These are phyloP conservation scores for Coemansia sp. DNA, from an alignment of 192 early-diverging fungal species.

Conservation along the genomic window DNA sequence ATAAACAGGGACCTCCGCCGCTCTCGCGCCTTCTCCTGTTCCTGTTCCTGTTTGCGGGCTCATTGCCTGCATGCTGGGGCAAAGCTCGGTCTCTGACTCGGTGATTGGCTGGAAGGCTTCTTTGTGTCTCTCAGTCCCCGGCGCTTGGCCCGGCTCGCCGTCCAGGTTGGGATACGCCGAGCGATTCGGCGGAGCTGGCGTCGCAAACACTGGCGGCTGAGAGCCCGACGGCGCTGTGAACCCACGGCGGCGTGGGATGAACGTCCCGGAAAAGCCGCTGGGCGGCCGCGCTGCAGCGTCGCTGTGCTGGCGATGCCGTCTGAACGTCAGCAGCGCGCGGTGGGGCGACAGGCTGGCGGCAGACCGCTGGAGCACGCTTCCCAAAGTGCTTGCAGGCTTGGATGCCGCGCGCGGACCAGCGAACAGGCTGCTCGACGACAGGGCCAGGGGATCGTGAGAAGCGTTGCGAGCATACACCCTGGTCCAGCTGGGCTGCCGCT, in stretches of 20 bases:
- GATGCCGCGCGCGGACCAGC: constrained; percentile 9
- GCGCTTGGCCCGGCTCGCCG: not conserved
- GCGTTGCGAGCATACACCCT: constrained; percentile 21
- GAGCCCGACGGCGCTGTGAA: constrained; percentile 32
- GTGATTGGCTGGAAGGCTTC: not conserved
- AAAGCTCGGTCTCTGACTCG: not conserved
- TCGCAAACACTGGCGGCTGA: constrained; percentile 23
- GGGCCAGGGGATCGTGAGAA: constrained; percentile 32
- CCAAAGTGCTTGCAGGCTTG: constrained; percentile 10
- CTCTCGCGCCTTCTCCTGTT: not conserved
- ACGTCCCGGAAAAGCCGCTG: constrained; percentile 31
- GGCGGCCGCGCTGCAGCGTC: constrained; percentile 31
- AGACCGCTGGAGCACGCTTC: constrained; percentile 37
- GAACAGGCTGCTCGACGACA: constrained; percentile 48
- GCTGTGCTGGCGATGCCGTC: constrained; percentile 43
- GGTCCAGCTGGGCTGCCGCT: constrained; percentile 37
- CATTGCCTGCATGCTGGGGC: not conserved
- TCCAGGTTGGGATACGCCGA: not conserved
- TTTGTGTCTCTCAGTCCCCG: not conserved
- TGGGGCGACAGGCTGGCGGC: constrained; percentile 33
- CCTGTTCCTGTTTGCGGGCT: not conserved
- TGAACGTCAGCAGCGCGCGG: constrained; percentile 28
- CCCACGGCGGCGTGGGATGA: constrained; percentile 32
- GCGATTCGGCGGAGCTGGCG: not conserved
- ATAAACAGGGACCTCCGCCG: not conserved